phyloP scores from a whole-genome alignment of 305 asterid species.

The Solanum aculeatissimum region DNA sequence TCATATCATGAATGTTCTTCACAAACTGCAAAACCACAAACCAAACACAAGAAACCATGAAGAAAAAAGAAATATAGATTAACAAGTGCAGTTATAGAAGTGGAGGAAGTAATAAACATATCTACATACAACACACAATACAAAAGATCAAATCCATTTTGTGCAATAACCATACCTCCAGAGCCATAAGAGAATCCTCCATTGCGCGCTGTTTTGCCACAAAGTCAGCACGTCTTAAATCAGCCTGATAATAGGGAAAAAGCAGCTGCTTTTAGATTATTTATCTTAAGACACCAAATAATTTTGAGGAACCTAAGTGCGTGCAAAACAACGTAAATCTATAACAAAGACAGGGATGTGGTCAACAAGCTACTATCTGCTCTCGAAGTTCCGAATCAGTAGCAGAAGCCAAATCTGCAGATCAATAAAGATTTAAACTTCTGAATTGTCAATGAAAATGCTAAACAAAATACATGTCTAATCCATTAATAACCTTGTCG shows the following conservation, averaged over 20 bases:
- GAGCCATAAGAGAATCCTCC: conserved; percentile 84
- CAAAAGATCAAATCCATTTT: not conserved
- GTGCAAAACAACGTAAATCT: not conserved
- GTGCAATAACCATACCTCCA: conserved; percentile 45
- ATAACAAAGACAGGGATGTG: not conserved
- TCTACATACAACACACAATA: not conserved
- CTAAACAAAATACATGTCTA: not conserved
- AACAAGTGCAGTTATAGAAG: not conserved
- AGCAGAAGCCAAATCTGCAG: not conserved
- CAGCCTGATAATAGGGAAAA: conserved; percentile 52
- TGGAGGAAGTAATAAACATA: not conserved
- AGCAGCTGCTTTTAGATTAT: not conserved
- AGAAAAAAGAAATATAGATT: not conserved
- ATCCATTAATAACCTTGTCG: not conserved
- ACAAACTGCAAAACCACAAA: conserved; percentile 63
- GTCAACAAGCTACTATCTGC: not conserved
- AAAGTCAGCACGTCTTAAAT: conserved; percentile 70
- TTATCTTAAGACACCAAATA: not conserved
- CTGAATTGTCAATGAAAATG: not conserved
- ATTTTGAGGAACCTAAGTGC: not conserved
- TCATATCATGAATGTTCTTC: conserved; percentile 71
- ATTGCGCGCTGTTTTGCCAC: conserved; percentile 84
- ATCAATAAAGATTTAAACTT: not conserved
- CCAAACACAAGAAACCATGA: conserved; percentile 13
- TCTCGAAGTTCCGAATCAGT: not conserved